A percentile compares a stretch with the other conserved stretches of the same genome.
Conservation (phyloP, 352 stramenopile species). For the Globisporangium spiculum region DNA sequence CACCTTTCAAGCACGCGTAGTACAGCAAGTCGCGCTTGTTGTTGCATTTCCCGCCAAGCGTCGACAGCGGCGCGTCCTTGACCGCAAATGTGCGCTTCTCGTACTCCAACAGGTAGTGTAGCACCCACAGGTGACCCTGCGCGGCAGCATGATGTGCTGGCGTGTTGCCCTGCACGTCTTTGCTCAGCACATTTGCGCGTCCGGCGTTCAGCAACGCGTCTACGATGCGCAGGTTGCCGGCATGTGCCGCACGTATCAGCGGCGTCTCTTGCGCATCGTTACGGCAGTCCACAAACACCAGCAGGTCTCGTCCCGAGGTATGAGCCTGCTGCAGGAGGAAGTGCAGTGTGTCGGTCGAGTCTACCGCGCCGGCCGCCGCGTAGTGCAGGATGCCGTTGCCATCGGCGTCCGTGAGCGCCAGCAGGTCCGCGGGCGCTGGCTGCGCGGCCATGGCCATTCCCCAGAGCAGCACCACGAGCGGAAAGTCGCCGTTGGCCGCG, state of each 20-base stretch:
- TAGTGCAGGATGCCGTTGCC: constrained; percentile 69
- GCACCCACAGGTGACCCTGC: constrained; percentile 67
- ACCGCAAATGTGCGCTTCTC: constrained; percentile 22
- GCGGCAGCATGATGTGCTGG: constrained; percentile 65
- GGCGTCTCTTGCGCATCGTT: constrained; percentile 69
- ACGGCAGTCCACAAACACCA: constrained; percentile 43
- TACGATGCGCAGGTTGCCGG: constrained; percentile 60
- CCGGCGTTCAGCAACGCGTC: constrained; percentile 55
- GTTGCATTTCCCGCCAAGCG: constrained; percentile 31
- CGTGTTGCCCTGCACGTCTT: constrained; percentile 65
- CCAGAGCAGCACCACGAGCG: constrained; percentile 82
- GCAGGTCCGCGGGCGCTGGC: constrained; percentile 46
- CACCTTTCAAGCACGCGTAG: constrained; percentile 42
- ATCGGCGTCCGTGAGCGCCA: constrained; percentile 37
- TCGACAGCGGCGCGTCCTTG: constrained; percentile 1
- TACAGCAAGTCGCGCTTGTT: constrained; percentile 46
- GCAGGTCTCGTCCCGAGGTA: constrained; percentile 20
- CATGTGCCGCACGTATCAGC: constrained; percentile 73
- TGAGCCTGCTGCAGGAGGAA: constrained; percentile 79
- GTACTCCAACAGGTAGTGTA: constrained; percentile 69
- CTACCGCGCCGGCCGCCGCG: constrained; percentile 39
- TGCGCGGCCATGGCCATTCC: constrained; percentile 77
- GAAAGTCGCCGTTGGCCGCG: constrained; percentile 78
- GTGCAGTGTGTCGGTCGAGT: constrained; percentile 66
- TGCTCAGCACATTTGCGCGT: constrained; percentile 41